These are phyloP conservation scores for Dictyostelium citrinum DNA, from an alignment of 78 protist species.

Conservation along the genomic window DNA sequence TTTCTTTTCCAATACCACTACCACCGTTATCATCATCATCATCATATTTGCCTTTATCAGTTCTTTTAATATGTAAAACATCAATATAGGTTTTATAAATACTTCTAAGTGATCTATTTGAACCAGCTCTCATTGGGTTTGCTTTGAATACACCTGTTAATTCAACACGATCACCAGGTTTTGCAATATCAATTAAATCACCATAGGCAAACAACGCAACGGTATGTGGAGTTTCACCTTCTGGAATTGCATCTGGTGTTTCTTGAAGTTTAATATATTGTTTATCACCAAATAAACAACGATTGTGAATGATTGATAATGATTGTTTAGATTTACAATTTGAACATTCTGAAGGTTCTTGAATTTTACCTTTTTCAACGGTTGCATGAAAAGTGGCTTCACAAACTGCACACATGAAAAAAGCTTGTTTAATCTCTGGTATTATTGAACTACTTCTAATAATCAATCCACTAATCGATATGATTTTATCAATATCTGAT, in stretches of 20 bases:
- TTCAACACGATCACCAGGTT: slow-evolving; percentile 98
- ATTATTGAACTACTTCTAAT: slow-evolving; percentile 84
- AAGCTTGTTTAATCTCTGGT: slow-evolving; percentile 90
- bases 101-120: slow-evolving; percentile 57
- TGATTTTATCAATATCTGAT: slow-evolving; percentile 92
- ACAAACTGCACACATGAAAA: slow-evolving; percentile 86
- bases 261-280: slow-evolving; percentile 97
- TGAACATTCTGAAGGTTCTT: slow-evolving; percentile 90
- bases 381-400: not conserved
- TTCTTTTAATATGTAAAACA: slow-evolving; percentile 66
- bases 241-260: slow-evolving; percentile 93
- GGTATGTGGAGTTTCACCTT: slow-evolving; percentile 98
- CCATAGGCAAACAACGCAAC: slow-evolving; percentile 87
- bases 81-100: slow-evolving; percentile 82
- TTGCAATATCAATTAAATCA: slow-evolving; percentile 92
- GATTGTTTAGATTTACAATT: slow-evolving; percentile 68
- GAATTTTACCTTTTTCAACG: slow-evolving; percentile 77
- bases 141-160: slow-evolving; percentile 97
- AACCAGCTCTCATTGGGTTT: slow-evolving; percentile 63
- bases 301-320: slow-evolving; percentile 93
- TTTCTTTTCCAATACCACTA: not conserved
- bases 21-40: not conserved
- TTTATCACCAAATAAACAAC: slow-evolving; percentile 94
- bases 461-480: slow-evolving; percentile 95
- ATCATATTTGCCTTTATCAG: slow-evolving; percentile 21